A percentile compares a stretch with the other conserved stretches of the same genome.
phyloP scores from a whole-genome alignment of 1,284 basidiomycete genomes.

The Ganoderma sinense region DNA sequence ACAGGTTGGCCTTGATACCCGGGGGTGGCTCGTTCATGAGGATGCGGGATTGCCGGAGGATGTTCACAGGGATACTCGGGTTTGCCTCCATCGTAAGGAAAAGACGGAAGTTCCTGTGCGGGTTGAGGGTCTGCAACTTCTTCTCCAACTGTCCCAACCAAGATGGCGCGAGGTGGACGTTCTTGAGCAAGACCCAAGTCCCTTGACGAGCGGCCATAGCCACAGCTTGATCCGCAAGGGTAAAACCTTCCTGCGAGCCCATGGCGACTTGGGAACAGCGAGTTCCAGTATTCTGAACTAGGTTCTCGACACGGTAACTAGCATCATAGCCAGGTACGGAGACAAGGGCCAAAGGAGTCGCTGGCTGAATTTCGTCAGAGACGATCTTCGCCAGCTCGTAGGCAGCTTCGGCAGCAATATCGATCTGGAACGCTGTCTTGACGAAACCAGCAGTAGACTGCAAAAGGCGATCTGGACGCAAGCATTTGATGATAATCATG shows the following conservation, averaged over 20 bases:
- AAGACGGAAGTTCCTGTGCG: conserved; percentile 89
- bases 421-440: conserved; percentile 77
- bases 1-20: conserved; percentile 92
- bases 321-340: conserved; percentile 98
- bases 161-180: conserved; percentile 92
- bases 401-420: conserved; percentile 74
- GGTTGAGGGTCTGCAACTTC: conserved; percentile 91
- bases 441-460: conserved; percentile 85
- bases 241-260: conserved; percentile 98
- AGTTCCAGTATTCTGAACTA: conserved; percentile 79
- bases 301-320: conserved; percentile 92
- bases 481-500: conserved; percentile 86
- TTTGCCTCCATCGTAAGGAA: conserved; percentile 98
- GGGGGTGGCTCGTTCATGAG: conserved; percentile 98
- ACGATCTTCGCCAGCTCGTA: conserved; percentile 85
- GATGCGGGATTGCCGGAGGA: conserved; percentile 92
- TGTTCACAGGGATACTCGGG: conserved; percentile 92
- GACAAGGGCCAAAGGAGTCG: conserved; percentile 88
- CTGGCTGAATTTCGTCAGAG: conserved; percentile 77
- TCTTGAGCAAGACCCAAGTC: conserved; percentile 94
- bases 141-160: conserved; percentile 97
- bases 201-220: conserved; percentile 90
- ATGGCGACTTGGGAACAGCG: conserved; percentile 91
- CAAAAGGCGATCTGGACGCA: conserved; percentile 89
- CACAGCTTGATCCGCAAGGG: conserved; percentile 93